phyloP scores from a whole-genome alignment of 768 basidiomycete species.

The Naematelia aurantialba region DNA sequence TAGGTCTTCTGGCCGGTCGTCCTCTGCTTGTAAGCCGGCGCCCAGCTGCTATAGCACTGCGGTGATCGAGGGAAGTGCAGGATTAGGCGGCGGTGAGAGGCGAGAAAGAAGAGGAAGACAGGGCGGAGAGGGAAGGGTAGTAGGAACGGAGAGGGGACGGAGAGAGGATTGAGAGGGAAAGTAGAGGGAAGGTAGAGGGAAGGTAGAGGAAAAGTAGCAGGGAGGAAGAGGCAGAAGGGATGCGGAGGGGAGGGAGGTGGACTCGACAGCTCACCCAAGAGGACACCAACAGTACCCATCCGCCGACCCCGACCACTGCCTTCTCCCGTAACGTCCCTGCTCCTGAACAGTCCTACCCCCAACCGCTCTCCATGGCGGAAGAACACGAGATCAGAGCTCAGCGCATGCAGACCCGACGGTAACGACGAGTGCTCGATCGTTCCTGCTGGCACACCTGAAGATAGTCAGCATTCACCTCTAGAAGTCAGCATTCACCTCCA shows the following conservation, averaged over 20 bases:
- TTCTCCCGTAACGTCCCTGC: constrained; percentile 21
- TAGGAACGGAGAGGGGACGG: too few relatives aligned
- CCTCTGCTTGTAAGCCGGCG: constrained; percentile 1
- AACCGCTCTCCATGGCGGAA: constrained; percentile 28
- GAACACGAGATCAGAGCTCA: constrained; percentile 34
- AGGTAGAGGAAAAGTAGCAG: too few relatives aligned
- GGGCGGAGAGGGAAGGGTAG: too few relatives aligned
- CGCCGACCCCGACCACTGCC: constrained; percentile 34
- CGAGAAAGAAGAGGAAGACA: too few relatives aligned
- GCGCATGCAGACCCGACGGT: constrained; percentile 43
- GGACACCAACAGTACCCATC: constrained; percentile 45
- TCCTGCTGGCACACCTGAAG: neutral
- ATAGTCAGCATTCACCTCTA: neutral
- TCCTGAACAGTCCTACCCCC: constrained; percentile 31
- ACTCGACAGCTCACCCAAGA: too few relatives aligned
- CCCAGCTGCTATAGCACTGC: too few relatives aligned
- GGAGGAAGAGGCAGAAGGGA: too few relatives aligned
- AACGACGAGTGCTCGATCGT: constrained; percentile 41
- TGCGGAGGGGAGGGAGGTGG: too few relatives aligned
- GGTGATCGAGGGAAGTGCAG: too few relatives aligned
- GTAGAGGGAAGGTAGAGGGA: too few relatives aligned
- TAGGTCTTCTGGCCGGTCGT: constrained; percentile 11
- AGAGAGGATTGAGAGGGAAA: too few relatives aligned
- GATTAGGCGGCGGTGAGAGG: too few relatives aligned
- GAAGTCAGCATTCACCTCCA: neutral